Base-by-base conservation (phyloP, 108 stramenopile species). In the Cylindrotheca fusiformis region DNA sequence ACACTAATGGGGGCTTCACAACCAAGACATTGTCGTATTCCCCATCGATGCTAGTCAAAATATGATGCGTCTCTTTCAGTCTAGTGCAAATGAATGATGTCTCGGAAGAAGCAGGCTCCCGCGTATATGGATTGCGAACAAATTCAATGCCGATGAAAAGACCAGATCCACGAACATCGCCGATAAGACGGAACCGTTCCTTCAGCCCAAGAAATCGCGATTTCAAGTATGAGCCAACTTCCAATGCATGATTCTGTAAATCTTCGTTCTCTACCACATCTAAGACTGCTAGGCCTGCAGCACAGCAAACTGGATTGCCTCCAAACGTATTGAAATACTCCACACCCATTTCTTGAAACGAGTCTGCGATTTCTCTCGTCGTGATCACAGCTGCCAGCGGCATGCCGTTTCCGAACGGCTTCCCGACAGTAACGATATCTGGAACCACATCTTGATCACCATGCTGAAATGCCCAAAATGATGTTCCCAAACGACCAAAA, bases 271-370 rank as follows among this genome's bases (percentile, higher is more conserved):
- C 76, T 52, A 98, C 63, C 1, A 82, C 79, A 55, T 95, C 83
- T 21, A 98, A 60, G 56, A 97, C 89, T 0, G 95, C 90, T 31
- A 93, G 61, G 6, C 95, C 97, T 18, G 92, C 92, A 1, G 94
- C 94, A 23, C 81, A 80, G 25, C 78, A 83, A n/a, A 95, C 95
- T 5, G 95, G 93, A 48, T 88, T 94, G 4, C 92, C 97, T 17
- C 92, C 98, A 80, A 95, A 98, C 4, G 98, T 98, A 69, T 96
- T 97, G 82, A 98, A 98, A 67, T 96, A 97, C 71, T 96, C 95
- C 33, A 97, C 91, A 24, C 93, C 94, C 48, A 83, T 69, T 1
- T 36, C 60, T 48, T 89, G 80, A 80, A 98, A 97, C 10, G 87
- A 77, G 48, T 89, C 73, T 18, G 95, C 87, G 25, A 98, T 72